A percentile compares a stretch with the other conserved stretches of the same genome.
phyloP scores from a whole-genome alignment of 1,284 basidiomycete genomes.

The Sporisorium sorghi region DNA sequence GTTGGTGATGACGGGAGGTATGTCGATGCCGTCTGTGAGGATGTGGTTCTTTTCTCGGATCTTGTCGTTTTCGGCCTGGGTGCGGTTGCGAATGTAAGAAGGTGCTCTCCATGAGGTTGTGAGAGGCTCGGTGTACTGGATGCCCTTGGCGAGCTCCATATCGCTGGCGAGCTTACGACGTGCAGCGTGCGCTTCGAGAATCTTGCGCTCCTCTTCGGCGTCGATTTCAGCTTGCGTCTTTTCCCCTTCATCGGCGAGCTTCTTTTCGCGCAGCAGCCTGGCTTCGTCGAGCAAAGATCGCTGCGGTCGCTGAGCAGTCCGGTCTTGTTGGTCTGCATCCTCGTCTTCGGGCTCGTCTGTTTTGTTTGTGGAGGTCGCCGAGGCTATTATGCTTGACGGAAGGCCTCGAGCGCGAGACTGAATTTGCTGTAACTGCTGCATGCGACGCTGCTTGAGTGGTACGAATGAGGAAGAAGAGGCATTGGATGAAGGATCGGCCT shows the following conservation, averaged over 20 bases:
- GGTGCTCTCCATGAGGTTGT: conserved; percentile 92
- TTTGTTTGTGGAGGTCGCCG: not conserved
- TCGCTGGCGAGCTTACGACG: conserved; percentile 90
- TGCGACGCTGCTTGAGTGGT: conserved; percentile 84
- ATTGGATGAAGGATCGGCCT: conserved; percentile 75
- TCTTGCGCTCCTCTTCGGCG: conserved; percentile 88
- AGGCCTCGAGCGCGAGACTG: conserved; percentile 22
- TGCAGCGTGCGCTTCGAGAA: conserved; percentile 90
- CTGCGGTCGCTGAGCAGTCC: conserved; percentile 75
- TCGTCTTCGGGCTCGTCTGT: conserved; percentile 18
- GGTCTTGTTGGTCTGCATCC: conserved; percentile 72
- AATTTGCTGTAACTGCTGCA: conserved; percentile 78
- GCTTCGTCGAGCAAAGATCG: conserved; percentile 63
- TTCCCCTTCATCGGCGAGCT: conserved; percentile 75
- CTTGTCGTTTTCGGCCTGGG: conserved; percentile 78
- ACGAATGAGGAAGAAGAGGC: conserved; percentile 76
- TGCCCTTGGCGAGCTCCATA: conserved; percentile 90
- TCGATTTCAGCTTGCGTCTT: conserved; percentile 81
- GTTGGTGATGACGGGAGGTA: conserved; percentile 93
- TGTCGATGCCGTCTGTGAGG: conserved; percentile 86
- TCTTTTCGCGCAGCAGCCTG: conserved; percentile 78
- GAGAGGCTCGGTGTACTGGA: conserved; percentile 86
- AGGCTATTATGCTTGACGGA: not conserved
- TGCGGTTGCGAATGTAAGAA: conserved; percentile 79
- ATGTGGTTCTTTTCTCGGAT: conserved; percentile 92